Evolutionary conservation across 75 land plant genomes (phyloP), one percentile per base, ranked within the genome.

Genomic region (Adiantum capillusveneris): DNA sequence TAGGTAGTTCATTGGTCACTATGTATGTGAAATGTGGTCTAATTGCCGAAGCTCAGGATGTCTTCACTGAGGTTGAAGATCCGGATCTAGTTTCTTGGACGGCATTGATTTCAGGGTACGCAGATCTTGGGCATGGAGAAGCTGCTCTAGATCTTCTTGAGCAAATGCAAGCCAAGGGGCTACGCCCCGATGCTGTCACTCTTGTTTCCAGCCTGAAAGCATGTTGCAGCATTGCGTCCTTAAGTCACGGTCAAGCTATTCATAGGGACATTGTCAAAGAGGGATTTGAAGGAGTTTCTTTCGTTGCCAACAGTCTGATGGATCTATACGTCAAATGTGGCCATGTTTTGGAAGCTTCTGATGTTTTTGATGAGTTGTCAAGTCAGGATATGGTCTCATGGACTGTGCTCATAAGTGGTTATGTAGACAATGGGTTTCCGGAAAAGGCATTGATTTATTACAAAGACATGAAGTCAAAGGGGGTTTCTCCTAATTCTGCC

Each of bases 391-490:
- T 63, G 11, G 52, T 79, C 6, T 72, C 86, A 0, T 83, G 86
- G 86, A 73, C 74, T 1, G 75, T 76, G 3, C 75, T 83, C 71
- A 56, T 83, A 0, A 55, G 76, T 1, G 76, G 81, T n/a, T 73
- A 75, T 64, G 25, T 79, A 52, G 60, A 64, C 0, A 31, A 19
- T 3, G 79, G 79, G 0, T 56, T 31, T 14, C 61, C 73, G 9
- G 12, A 19, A 16, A 34, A 63, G 11, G n/a, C 74, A 25, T 29
- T 83, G 42, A 36, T 29, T 26, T 14, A 73, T 55, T 83, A 65
- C 50, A 34, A 18, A 26, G 55, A 64, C 7, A 83, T 79, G 81
- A 11, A 29, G 14, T 20, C 30, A 29, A 56, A 50, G 1, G 57
- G 56, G 0, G 48, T 71, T 17, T 13, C 9, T 31, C 75, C 70